Percentiles rank a stretch among this genome's conserved stretches.
These are phyloP conservation scores for Cercophora samala DNA, from an alignment of 495 filamentous ascomycete genomes.

Conservation along the genomic window DNA sequence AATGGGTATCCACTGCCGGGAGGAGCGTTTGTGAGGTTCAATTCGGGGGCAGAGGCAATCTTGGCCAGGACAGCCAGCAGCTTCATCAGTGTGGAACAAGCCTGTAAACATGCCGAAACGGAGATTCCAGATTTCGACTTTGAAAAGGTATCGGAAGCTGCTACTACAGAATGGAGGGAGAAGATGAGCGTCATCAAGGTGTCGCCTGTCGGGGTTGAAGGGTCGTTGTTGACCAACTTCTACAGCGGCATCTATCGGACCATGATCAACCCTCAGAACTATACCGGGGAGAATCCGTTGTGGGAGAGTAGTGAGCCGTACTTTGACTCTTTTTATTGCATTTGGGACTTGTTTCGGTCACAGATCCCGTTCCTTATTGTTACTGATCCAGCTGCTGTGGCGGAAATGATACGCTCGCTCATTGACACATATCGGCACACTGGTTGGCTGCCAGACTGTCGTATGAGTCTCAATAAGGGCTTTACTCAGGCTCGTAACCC, in stretches of 20 bases:
- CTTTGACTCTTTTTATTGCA: conserved; percentile 78
- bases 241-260: conserved; percentile 70
- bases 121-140: conserved; percentile 71
- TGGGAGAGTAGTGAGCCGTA: conserved; percentile 73
- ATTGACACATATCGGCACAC: conserved; percentile 70
- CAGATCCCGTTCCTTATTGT: conserved; percentile 70
- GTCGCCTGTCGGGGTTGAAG: conserved; percentile 51
- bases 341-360: conserved; percentile 72
- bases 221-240: conserved; percentile 58
- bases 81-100: conserved; percentile 63
- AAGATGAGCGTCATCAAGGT: conserved; percentile 61
- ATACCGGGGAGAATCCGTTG: conserved; percentile 73
- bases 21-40: conserved; percentile 55
- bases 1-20: conserved; percentile 64
- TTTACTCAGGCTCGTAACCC: conserved; percentile 53
- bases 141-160: conserved; percentile 48
- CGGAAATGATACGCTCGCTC: conserved; percentile 64
- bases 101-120: conserved; percentile 62
- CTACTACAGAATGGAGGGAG: conserved; percentile 57
- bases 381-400: conserved; percentile 60
- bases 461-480: conserved; percentile 62
- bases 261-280: conserved; percentile 72
- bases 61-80: conserved; percentile 65
- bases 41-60: conserved; percentile 44
- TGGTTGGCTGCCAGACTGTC: conserved; percentile 68